Base-by-base conservation (phyloP, 768 basidiomycete species). In the Naganishia vishniacii region DNA sequence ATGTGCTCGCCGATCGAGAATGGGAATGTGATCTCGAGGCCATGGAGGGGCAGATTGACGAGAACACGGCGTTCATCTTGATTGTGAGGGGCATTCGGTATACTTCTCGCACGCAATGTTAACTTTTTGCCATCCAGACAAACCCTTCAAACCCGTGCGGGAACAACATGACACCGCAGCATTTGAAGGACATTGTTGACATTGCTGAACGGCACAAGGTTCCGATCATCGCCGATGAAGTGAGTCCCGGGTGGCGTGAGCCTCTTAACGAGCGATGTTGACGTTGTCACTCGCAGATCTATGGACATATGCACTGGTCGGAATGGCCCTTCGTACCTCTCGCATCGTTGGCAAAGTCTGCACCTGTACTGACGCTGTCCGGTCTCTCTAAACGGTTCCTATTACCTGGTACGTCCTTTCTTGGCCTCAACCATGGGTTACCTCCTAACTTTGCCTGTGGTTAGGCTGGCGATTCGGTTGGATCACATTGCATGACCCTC, bases 341-440 rank as follows among this genome's bases (percentile, higher is more conserved):
- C 65, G 73, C 78, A 4, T 62, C 71, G 0, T 66, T 79, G 18
- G 74, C 73, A 41, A 65, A 59, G 8, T 37, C 68, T 5, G 70
- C 76, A 0, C 78, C 78, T 11, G 70, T 75, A 48, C 56, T 79
- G 47, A 75, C 75, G 31, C 67, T 77, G 31, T 74, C 74, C 6
- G 78, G 76, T n/a, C 68, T 79, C 7, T 78, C 77, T 18, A 79
- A 79, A 67, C 68, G 78, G 3, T 79, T 78, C 73, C 68, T 79
- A 18, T 66, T 77, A 0, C 78, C 78, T 1, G 78, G 61, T 62
- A 48, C n/a, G 61, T 25, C 23, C 9, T 48, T 1, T 62, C 16
- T 28, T 26, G 23, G n/a, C 12, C 18, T 26, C 16, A n/a, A 5
- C n/a, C 23, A 34, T 29, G 18, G 29, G 2, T 11, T 60, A 20